These are phyloP conservation scores for Kernera saxatilis DNA, from an alignment of 345 rosid genomes.

Conservation along the genomic window DNA sequence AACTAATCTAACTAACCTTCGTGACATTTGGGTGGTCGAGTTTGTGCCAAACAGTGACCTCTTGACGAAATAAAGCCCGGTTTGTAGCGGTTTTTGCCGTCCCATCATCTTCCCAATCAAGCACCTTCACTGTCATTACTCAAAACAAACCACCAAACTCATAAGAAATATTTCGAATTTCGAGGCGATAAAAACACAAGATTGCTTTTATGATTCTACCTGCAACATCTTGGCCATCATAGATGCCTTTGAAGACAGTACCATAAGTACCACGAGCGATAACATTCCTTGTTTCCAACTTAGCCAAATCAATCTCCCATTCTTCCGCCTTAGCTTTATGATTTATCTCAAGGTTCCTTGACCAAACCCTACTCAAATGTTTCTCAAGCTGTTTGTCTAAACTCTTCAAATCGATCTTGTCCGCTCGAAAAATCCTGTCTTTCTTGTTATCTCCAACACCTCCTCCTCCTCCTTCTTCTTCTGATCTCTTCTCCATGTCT, in stretches of 20 bases:
- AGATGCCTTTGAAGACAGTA: conserved; percentile 62
- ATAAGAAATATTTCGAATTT: too few relatives aligned
- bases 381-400: conserved; percentile 90
- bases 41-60: conserved; percentile 97
- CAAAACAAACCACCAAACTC: not conserved
- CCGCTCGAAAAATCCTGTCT: conserved; percentile 73
- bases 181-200: too few relatives aligned
- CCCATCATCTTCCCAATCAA: conserved; percentile 93
- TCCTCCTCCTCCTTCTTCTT: conserved; percentile 31
- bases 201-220: too few relatives aligned
- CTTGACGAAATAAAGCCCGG: conserved; percentile 75
- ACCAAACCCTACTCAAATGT: conserved; percentile 82
- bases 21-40: conserved; percentile 92
- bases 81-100: conserved; percentile 57
- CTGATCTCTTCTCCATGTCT: conserved; percentile 23
- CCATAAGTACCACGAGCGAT: conserved; percentile 89
- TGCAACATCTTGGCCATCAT: conserved; percentile 81
- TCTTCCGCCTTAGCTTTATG: conserved; percentile 60
- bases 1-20: conserved; percentile 39
- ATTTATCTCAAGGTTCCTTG: conserved; percentile 51
- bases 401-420: conserved; percentile 78
- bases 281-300: conserved; percentile 49
- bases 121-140: conserved; percentile 58
- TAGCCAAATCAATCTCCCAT: conserved; percentile 92
- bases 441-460: conserved; percentile 33